phyloP scores from a whole-genome alignment of 192 early-diverging fungal species.

The Umbelopsis sp. region DNA sequence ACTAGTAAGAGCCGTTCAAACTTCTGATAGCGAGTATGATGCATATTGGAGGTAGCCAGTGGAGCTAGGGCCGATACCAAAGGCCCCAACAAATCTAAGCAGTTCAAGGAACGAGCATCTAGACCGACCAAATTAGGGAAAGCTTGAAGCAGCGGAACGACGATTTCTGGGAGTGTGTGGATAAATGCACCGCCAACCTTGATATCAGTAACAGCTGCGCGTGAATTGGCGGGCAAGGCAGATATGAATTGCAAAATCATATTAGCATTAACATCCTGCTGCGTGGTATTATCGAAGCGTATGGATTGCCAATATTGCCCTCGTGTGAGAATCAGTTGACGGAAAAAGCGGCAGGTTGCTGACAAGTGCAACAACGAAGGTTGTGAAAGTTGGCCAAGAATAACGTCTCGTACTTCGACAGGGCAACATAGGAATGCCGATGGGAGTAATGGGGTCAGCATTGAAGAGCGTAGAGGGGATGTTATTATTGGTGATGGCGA shows the following conservation, averaged over 20 bases:
- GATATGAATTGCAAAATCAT: conserved; percentile 1
- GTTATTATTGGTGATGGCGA: conserved; percentile 7
- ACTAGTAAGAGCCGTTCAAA: neutral
- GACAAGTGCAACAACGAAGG: conserved; percentile 2
- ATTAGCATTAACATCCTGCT: neutral
- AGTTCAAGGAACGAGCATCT: neutral
- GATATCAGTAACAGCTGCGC: neutral
- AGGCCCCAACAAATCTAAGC: neutral
- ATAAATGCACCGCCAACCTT: neutral
- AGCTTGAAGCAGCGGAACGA: neutral
- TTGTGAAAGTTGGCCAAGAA: conserved; percentile 3
- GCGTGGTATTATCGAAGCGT: neutral
- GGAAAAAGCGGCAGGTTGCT: conserved; percentile 8
- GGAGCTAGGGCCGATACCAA: neutral
- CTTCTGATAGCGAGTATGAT: neutral
- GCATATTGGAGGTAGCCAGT: neutral
- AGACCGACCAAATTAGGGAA: conserved; percentile 10
- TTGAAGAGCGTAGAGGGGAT: neutral
- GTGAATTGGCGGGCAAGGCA: neutral
- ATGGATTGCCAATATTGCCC: conserved; percentile 3
- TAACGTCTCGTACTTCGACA: conserved; percentile 1
- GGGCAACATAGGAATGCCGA: neutral
- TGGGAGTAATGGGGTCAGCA: neutral
- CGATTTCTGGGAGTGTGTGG: neutral
- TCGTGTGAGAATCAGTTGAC: conserved; percentile 8